phyloP scores from a whole-genome alignment of 768 basidiomycete species.

The Pleurotus cornucopiae region DNA sequence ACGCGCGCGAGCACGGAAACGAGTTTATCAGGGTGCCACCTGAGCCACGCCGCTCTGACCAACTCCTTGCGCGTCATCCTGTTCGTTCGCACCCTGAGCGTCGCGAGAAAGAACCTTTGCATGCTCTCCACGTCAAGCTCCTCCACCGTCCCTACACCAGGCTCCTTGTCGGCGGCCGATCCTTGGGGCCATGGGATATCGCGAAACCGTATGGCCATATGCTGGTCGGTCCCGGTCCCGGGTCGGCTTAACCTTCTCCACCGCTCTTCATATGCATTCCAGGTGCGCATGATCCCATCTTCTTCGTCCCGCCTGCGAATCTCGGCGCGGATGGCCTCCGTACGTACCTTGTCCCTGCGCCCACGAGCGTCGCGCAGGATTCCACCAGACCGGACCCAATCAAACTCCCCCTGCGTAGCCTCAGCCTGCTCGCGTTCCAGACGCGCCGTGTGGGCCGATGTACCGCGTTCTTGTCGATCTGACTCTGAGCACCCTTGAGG shows the following conservation, averaged over 20 bases:
- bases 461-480: constrained; percentile 1
- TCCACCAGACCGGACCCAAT: constrained; percentile 59
- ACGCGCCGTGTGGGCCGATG: constrained; percentile 6
- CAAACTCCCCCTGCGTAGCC: constrained; percentile 46
- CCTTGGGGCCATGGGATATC: constrained; percentile 67
- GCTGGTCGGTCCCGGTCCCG: constrained; percentile 3
- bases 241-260: constrained; percentile 39
- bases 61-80: constrained; percentile 44
- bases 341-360: constrained; percentile 45
- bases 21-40: constrained; percentile 70
- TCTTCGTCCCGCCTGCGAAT: constrained; percentile 41
- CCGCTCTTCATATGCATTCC: constrained; percentile 50
- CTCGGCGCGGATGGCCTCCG: constrained; percentile 43
- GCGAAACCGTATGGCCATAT: constrained; percentile 30
- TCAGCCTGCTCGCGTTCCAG: constrained; percentile 33
- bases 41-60: constrained; percentile 54
- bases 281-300: constrained; percentile 29
- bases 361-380: constrained; percentile 47
- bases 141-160: constrained; percentile 8
- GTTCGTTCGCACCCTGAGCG: constrained; percentile 36
- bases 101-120: constrained; percentile 46
- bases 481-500: neutral
- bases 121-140: constrained; percentile 32
- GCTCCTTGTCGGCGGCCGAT: constrained; percentile 5
- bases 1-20: constrained; percentile 38